Conservation (phyloP, 108 stramenopile species). For the Cyclotella sp. region DNA sequence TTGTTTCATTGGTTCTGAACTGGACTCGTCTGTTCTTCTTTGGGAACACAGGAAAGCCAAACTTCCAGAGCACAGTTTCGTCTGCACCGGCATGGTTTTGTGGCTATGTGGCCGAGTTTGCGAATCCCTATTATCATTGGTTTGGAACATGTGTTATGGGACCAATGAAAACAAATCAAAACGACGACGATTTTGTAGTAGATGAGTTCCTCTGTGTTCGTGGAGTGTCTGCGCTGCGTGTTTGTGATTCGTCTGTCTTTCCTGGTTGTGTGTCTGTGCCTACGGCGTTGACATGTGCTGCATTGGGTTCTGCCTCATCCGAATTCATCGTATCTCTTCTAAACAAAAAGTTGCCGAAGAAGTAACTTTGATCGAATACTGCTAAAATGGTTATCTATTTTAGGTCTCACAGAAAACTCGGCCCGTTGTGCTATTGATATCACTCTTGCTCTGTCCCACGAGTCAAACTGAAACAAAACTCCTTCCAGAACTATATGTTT, state of each 20-base stretch:
- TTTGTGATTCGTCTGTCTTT: constrained; percentile 84
- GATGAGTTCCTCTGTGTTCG: constrained; percentile 57
- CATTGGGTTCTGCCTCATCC: constrained; percentile 63
- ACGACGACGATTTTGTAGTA: constrained; percentile 57
- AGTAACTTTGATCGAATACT: neutral
- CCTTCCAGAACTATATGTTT: no score
- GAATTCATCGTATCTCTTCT: neutral
- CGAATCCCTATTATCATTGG: constrained; percentile 80
- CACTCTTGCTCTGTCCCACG: no score
- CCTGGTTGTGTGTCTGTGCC: constrained; percentile 63
- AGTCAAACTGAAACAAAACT: no score
- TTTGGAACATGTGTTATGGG: constrained; percentile 79
- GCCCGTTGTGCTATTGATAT: no score
- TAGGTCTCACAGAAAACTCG: no score
- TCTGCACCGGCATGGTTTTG: constrained; percentile 37
- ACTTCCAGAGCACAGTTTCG: neutral
- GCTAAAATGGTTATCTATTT: no score
- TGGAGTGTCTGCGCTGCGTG: constrained; percentile 46
- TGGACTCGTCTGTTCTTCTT: neutral
- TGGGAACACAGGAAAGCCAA: neutral
- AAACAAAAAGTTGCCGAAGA: no score
- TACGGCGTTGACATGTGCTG: constrained; percentile 76
- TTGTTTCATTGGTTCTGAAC: constrained; percentile 14
- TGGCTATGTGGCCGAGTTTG: constrained; percentile 58
- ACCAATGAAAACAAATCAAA: constrained; percentile 18